These are phyloP conservation scores for Eucalyptus victrix DNA, from an alignment of 345 rosid species.

Conservation along the genomic window DNA sequence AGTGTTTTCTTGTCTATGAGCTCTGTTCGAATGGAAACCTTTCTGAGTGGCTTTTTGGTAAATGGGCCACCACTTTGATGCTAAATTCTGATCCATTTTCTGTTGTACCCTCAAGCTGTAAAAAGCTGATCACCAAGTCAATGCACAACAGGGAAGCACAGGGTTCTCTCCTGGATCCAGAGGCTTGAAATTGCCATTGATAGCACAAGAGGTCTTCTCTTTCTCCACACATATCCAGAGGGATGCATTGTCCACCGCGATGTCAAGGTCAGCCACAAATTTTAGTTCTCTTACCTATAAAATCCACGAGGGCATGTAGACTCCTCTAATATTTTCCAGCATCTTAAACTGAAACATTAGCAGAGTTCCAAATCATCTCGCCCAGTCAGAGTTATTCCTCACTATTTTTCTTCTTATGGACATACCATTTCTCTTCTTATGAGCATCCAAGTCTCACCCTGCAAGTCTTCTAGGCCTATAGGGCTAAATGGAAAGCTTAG, in stretches of 20 bases:
- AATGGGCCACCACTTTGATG: neutral
- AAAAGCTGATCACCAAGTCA: neutral
- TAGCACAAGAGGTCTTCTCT: slow-evolving; percentile 27
- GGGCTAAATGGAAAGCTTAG: neutral
- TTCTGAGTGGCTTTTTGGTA: slow-evolving; percentile 36
- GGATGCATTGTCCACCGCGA: slow-evolving; percentile 48
- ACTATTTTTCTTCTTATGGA: neutral
- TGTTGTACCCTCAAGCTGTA: neutral
- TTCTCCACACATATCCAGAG: slow-evolving; percentile 33
- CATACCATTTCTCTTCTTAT: neutral
- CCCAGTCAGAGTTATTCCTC: neutral
- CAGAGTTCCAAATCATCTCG: neutral
- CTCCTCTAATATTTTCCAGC: neutral
- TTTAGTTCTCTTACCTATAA: neutral
- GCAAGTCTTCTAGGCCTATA: neutral
- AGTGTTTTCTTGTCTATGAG: slow-evolving; percentile 37
- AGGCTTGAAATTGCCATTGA: slow-evolving; percentile 39
- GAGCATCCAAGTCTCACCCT: neutral
- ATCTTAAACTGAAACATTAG: neutral
- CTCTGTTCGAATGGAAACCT: slow-evolving; percentile 38
- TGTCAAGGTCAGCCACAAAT: slow-evolving; percentile 18
- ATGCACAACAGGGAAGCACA: slow-evolving; percentile 17
- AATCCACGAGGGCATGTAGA: neutral
- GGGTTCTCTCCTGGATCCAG: slow-evolving; percentile 26
- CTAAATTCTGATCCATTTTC: too few species aligned